Evolutionary conservation across 225 moss, liverwort and hornwort species (phyloP).

Genomic region (Sphagnum contortum): DNA sequence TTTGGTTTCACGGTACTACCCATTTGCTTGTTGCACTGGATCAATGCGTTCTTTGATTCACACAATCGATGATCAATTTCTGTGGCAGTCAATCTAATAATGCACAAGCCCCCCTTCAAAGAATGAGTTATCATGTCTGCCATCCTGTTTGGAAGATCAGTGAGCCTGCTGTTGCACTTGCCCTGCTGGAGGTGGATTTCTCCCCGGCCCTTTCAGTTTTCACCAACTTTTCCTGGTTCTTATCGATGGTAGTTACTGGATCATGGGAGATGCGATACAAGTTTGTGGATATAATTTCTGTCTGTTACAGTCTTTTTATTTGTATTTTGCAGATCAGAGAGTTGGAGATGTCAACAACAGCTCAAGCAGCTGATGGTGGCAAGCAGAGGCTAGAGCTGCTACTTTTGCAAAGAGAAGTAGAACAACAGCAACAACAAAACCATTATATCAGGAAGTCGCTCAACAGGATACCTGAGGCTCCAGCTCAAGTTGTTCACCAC

Average conservation of each 20-base stretch:
- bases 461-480: no score
- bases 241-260: no score
- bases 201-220: not conserved
- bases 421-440: constrained; percentile 34
- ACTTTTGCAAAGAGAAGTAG: constrained; percentile 44
- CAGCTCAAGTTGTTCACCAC: not conserved
- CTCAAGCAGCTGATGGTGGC: constrained; percentile 28
- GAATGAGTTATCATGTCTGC: not conserved
- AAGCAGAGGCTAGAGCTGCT: constrained; percentile 34
- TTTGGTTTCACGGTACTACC: no score
- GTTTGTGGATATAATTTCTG: no score
- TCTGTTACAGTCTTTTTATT: no score
- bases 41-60: no score
- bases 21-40: no score
- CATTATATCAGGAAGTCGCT: constrained; percentile 19
- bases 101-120: no score
- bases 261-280: no score
- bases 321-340: constrained; percentile 21
- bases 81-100: no score
- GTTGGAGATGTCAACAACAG: constrained; percentile 28
- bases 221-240: not conserved
- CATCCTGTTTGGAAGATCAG: constrained; percentile 66
- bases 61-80: no score
- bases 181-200: constrained; percentile 66
- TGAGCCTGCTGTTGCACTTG: constrained; percentile 80